Evolutionary conservation across 331 rosid genomes (phyloP), one percentile per base, ranked within the genome.

Genomic region (Malus hybrid): DNA sequence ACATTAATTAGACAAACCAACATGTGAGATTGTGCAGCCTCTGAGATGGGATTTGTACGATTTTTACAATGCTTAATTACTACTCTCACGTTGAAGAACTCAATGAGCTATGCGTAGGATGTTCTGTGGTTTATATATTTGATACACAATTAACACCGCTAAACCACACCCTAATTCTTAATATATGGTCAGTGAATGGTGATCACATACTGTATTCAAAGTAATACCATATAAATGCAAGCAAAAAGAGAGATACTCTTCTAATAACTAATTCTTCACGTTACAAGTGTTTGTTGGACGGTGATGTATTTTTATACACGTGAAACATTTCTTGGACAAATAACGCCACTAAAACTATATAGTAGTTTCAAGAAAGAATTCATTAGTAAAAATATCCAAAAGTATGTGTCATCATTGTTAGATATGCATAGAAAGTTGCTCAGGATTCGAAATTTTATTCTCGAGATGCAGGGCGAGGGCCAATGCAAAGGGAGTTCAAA

Each of bases 391-490:
- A 16, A 50, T 50, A 50, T 50, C 6, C 56, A 5, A 50, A 50
- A 50, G 6, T 15, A 5, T 16, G 56, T 18, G n/a, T 39, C 8
- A 16, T 50, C 56, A 6, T 16, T 15, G 56, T 50, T 15, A 2
- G 29, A 20, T 14, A 71, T 39, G 65, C 42, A 6, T 11, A 67
- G 59, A 76, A 16, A 55, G 63, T 69, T 75, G 65, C 65, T 39
- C 52, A 84, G 64, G 20, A 48, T 18, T 57, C 69, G 3, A 69
- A 60, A 75, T 76, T 48, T 52, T 57, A 36, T 81, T 82, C 93
- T 88, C 90, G 86, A 87, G 93, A 93, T 89, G 96, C 85, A 87
- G 69, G 83, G 81, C 70, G 69, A 73, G 78, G 76, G 80, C 76
- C 61, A 65, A 68, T 4, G 78, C 32, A 67, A 55, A 5, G 82